Conservation (phyloP, 495 filamentous ascomycete genomes). For the Hypomontagnella submonticulosa region DNA sequence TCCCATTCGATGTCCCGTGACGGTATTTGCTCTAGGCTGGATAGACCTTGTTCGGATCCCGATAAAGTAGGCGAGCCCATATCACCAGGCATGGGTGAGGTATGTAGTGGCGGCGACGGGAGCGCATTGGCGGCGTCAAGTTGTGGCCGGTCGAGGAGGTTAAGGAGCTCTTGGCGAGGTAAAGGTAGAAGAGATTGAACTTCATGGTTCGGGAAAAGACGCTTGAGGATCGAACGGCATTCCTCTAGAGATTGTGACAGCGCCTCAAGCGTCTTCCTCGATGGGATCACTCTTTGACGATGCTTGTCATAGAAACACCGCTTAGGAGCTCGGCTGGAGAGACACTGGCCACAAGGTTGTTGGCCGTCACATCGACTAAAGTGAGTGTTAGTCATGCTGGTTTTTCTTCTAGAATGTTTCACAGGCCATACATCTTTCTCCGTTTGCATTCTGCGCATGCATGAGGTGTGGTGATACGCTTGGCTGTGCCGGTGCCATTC, state of each 20-base stretch:
- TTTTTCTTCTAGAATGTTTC: slow-evolving; percentile 7
- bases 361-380: slow-evolving; percentile 65
- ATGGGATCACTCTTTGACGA: slow-evolving; percentile 67
- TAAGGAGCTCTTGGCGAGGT: slow-evolving; percentile 63
- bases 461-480: slow-evolving; percentile 65
- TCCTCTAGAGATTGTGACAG: slow-evolving; percentile 68
- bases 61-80: slow-evolving; percentile 57
- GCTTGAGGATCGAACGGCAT: slow-evolving; percentile 66
- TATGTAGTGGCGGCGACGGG: slow-evolving; percentile 57
- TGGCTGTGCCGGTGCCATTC: slow-evolving; percentile 50
- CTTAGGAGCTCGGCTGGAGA: slow-evolving; percentile 66
- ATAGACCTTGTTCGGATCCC: slow-evolving; percentile 57
- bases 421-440: slow-evolving; percentile 63
- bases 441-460: slow-evolving; percentile 70
- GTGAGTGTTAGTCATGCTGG: slow-evolving; percentile 39
- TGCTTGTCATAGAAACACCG: slow-evolving; percentile 70
- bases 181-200: slow-evolving; percentile 61
- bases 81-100: slow-evolving; percentile 55
- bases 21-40: slow-evolving; percentile 65
- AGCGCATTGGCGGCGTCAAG: slow-evolving; percentile 54
- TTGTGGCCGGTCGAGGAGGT: slow-evolving; percentile 58
- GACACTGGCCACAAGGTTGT: slow-evolving; percentile 68
- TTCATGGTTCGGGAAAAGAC: slow-evolving; percentile 65
- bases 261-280: slow-evolving; percentile 67
- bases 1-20: slow-evolving; percentile 67